Conservation (phyloP, 306 rosid genomes). For the Gynostemma pentaphyllum region DNA sequence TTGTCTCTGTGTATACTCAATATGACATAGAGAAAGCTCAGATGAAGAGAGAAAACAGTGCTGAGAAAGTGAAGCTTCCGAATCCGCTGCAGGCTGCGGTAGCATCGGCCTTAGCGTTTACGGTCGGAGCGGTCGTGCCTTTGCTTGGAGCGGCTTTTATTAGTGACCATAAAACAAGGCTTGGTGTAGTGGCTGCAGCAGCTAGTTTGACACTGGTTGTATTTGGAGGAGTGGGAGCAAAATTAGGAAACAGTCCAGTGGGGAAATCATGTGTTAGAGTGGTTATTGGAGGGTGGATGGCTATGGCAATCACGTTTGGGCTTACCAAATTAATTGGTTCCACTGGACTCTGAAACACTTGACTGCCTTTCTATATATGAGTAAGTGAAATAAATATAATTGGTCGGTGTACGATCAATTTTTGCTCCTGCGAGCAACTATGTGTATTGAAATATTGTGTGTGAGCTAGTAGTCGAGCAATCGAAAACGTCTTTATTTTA, state of each 20-base stretch:
- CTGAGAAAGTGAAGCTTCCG: slow-evolving; percentile 3
- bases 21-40: slow-evolving; percentile 7
- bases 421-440: no score
- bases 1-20: slow-evolving; percentile 6
- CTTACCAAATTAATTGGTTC: slow-evolving; percentile 8
- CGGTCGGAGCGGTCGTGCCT: slow-evolving; percentile 11
- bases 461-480: no score
- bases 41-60: slow-evolving; percentile 5
- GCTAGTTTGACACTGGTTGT: not conserved
- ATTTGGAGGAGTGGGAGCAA: slow-evolving; percentile 8
- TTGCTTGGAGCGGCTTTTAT: slow-evolving; percentile 7
- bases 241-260: slow-evolving; percentile 1
- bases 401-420: no score
- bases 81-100: slow-evolving; percentile 8
- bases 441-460: no score
- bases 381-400: no score
- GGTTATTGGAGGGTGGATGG: slow-evolving; percentile 12
- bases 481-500: no score
- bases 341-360: slow-evolving; percentile 4
- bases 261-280: slow-evolving; percentile 4
- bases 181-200: not conserved
- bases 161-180: slow-evolving; percentile 6
- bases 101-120: slow-evolving; percentile 3
- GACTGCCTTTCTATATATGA: no score
- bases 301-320: slow-evolving; percentile 14